phyloP scores from a whole-genome alignment of 345 rosid genomes.

The Lenwebbia sp. region DNA sequence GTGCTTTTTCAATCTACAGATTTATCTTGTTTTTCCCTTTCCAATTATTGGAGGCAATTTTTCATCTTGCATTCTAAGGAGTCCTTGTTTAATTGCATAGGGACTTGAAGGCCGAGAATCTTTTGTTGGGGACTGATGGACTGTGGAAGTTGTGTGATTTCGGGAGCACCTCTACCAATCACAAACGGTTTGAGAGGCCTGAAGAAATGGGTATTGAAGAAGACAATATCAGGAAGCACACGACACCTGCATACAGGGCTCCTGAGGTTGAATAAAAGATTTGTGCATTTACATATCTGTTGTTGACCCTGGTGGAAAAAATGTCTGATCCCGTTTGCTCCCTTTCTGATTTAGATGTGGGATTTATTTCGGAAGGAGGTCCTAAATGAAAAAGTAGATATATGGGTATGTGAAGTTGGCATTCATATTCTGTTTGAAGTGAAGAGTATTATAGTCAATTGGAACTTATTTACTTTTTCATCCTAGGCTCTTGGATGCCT shows the following conservation, averaged over 20 bases:
- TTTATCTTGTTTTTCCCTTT: not conserved
- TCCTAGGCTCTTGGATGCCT: slow-evolving; percentile 97
- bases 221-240: slow-evolving; percentile 91
- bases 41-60: not conserved
- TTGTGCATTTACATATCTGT: slow-evolving; percentile 2
- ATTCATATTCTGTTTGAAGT: not conserved
- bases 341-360: slow-evolving; percentile 78
- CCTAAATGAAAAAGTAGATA: slow-evolving; percentile 92
- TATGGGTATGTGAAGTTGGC: slow-evolving; percentile 66
- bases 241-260: slow-evolving; percentile 96
- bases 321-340: slow-evolving; percentile 16
- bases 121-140: slow-evolving; percentile 72
- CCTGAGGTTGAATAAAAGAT: slow-evolving; percentile 66
- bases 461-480: slow-evolving; percentile 5
- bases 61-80: not conserved
- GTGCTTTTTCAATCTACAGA: not conserved
- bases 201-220: slow-evolving; percentile 99
- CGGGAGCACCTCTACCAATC: slow-evolving; percentile 89
- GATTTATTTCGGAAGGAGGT: slow-evolving; percentile 82
- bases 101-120: slow-evolving; percentile 96
- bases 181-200: slow-evolving; percentile 84
- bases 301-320: slow-evolving; percentile 13
- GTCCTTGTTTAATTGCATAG: slow-evolving; percentile 16
- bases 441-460: not conserved
- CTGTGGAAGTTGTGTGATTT: slow-evolving; percentile 91